These are phyloP conservation scores for Cyberlindnera subsufficiens DNA, from an alignment of 805 yeast genomes.

Conservation along the genomic window DNA sequence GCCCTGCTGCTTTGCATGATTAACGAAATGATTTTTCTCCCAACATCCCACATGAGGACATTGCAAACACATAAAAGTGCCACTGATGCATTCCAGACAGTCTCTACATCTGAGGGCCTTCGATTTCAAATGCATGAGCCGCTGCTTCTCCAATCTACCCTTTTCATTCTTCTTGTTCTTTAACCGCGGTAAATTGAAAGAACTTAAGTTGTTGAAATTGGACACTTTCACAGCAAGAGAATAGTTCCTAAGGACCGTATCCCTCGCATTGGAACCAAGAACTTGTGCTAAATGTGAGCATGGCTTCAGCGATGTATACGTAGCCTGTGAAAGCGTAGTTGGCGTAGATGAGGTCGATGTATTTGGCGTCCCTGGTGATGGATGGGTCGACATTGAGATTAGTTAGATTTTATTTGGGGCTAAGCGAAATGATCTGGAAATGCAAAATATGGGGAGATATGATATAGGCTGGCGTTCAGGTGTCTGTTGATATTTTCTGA, in stretches of 20 bases:
- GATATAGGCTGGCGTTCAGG: too few species aligned
- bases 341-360: not conserved
- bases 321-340: conserved; percentile 1
- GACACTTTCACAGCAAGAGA: conserved; percentile 21
- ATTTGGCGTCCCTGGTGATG: conserved; percentile 1
- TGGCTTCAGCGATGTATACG: conserved; percentile 9
- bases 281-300: conserved; percentile 25
- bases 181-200: conserved; percentile 5
- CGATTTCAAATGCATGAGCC: conserved; percentile 36
- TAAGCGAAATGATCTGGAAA: too few species aligned
- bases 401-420: not conserved
- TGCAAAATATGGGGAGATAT: too few species aligned
- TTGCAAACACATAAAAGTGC: conserved; percentile 62
- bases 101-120: conserved; percentile 45
- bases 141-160: conserved; percentile 26
- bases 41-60: conserved; percentile 76
- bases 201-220: conserved; percentile 7
- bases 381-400: conserved; percentile 1
- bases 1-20: conserved; percentile 40
- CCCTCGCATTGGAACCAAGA: conserved; percentile 20
- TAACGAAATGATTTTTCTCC: conserved; percentile 38
- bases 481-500: too few species aligned
- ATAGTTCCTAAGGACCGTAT: conserved; percentile 23
- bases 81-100: conserved; percentile 34
- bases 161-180: conserved; percentile 9